phyloP scores from a whole-genome alignment of 2,329 filamentous ascomycete genomes.

The Alternaria panax region DNA sequence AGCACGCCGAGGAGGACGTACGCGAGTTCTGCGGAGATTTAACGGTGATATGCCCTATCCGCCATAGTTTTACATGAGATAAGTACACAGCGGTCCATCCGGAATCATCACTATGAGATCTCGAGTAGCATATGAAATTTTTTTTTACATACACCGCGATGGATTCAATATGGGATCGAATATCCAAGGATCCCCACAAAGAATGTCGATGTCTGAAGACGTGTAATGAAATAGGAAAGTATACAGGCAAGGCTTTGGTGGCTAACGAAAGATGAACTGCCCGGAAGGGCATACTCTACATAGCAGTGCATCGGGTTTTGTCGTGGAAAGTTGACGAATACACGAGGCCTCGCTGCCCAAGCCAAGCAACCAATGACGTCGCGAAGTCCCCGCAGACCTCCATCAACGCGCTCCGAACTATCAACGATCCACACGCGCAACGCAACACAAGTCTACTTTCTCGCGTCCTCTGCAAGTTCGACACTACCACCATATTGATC shows the following conservation, averaged over 20 bases:
- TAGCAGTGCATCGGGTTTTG: background rate
- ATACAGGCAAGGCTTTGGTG: too few species aligned
- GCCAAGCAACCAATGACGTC: conserved; percentile 27
- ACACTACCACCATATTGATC: background rate
- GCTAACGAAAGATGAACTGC: background rate
- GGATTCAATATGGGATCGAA: too few species aligned
- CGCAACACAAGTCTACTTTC: background rate
- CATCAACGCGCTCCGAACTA: conserved; percentile 4
- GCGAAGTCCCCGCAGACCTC: conserved; percentile 26
- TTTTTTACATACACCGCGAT: too few species aligned
- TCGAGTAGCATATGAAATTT: too few species aligned
- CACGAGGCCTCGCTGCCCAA: background rate
- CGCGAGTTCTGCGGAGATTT: background rate
- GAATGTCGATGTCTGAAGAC: too few species aligned
- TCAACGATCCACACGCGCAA: background rate
- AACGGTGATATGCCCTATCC: background rate
- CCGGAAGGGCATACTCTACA: too few species aligned
- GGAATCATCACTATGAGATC: too few species aligned
- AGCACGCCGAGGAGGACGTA: too few species aligned
- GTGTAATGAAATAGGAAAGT: too few species aligned
- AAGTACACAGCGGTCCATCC: too few species aligned
- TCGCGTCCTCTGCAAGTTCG: background rate
- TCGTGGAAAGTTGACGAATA: background rate
- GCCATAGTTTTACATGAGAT: too few species aligned
- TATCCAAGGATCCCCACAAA: too few species aligned